Conservation (phyloP, 2,329 filamentous ascomycete species). For the Trichoderma oligosporum region DNA sequence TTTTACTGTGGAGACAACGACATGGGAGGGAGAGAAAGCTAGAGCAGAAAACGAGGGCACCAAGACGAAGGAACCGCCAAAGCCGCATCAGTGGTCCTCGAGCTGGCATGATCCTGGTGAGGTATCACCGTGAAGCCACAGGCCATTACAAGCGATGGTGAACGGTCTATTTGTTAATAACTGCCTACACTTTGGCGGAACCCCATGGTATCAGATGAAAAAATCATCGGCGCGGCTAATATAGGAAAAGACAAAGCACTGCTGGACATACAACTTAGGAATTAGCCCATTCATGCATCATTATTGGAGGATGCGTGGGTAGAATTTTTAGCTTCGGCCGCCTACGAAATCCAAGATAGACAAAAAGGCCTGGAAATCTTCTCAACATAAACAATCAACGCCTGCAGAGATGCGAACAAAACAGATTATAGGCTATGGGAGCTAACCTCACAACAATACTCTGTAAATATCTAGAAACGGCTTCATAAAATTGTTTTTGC, state of each 20-base stretch:
- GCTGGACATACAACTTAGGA: neutral
- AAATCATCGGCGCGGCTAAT: neutral
- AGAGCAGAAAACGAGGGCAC: neutral
- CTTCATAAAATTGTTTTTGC: too few species aligned
- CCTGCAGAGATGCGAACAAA: too few species aligned
- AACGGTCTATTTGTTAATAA: neutral
- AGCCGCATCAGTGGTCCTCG: constrained; percentile 34
- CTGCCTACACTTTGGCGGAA: neutral
- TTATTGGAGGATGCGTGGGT: neutral
- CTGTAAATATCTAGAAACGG: neutral
- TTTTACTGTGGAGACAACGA: constrained; percentile 62
- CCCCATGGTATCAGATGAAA: neutral
- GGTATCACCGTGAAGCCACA: constrained; percentile 21
- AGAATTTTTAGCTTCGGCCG: neutral
- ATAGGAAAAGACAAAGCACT: neutral
- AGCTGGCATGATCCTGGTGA: constrained; percentile 35
- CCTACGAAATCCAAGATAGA: neutral
- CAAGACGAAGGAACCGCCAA: constrained; percentile 16
- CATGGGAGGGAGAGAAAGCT: constrained; percentile 50
- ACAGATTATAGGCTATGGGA: neutral
- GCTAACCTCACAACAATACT: neutral
- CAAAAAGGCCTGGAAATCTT: too few species aligned
- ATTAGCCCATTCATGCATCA: neutral
- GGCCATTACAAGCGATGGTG: neutral
- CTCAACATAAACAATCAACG: too few species aligned